Percentiles rank a stretch among this genome's conserved stretches.
phyloP scores from a whole-genome alignment of 345 rosid species.

The Eucalyptus erythrocorys region DNA sequence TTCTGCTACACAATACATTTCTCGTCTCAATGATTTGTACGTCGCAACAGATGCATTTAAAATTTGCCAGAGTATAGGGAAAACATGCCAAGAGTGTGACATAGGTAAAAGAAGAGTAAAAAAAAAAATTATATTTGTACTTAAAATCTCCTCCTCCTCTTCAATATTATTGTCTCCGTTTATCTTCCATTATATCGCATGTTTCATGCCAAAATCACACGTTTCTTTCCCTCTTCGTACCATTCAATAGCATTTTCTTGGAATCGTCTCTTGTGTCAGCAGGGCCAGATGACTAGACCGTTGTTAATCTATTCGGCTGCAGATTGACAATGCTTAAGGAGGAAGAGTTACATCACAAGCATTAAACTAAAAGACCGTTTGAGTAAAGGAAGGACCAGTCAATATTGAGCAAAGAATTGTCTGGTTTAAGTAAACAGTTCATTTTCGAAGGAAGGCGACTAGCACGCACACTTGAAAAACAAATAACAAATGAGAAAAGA shows the following conservation, averaged over 20 bases:
- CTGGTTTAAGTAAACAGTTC: not conserved
- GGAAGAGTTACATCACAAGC: not conserved
- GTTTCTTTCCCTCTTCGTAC: not conserved
- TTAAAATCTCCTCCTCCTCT: not conserved
- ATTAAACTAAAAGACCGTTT: not conserved
- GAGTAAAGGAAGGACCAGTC: not conserved
- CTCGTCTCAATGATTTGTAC: not conserved
- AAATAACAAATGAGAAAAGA: not conserved
- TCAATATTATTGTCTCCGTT: no score
- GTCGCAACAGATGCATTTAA: not conserved
- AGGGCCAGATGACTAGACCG: not conserved
- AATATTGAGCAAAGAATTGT: not conserved
- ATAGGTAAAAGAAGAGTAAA: not conserved
- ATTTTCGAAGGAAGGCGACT: not conserved
- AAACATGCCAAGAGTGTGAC: not conserved
- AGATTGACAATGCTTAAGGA: not conserved
- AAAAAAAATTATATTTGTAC: not conserved
- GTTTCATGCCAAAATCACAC: no score
- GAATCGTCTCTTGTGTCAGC: not conserved
- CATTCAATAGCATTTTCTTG: not conserved
- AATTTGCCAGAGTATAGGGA: not conserved
- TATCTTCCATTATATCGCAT: no score
- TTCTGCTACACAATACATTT: not conserved
- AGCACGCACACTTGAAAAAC: not conserved
- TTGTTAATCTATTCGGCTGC: not conserved